Percentiles rank a stretch among this genome's conserved stretches.
Conservation (phyloP, 345 rosid species). For the Bruguiera parviflora region DNA sequence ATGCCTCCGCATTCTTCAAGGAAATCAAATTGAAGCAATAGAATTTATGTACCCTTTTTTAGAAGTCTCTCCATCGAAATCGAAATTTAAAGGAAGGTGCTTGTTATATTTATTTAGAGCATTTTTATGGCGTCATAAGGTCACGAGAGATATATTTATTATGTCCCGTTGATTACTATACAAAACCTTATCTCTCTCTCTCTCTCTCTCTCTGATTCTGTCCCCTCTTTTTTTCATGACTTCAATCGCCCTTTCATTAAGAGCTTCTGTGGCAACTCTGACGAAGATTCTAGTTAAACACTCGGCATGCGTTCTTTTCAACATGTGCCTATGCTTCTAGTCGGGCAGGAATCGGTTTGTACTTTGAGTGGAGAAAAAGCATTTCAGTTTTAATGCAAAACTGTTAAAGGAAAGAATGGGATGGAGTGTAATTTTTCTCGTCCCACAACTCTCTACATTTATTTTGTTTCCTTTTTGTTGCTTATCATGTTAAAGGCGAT, state of each 20-base stretch:
- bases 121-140: too few relatives aligned
- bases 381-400: conserved; percentile 41
- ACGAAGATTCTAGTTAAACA: conserved; percentile 41
- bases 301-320: conserved; percentile 36
- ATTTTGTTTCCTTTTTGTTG: conserved; percentile 39
- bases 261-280: conserved; percentile 19
- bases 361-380: conserved; percentile 41
- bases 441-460: conserved; percentile 14
- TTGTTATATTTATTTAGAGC: too few relatives aligned
- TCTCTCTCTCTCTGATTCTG: conserved; percentile 9
- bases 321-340: conserved; percentile 31
- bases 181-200: conserved; percentile 14
- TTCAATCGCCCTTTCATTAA: conserved; percentile 15
- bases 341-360: conserved; percentile 37
- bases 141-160: too few relatives aligned
- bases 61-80: conserved; percentile 11
- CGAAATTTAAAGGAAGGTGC: background rate
- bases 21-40: conserved; percentile 27
- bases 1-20: conserved; percentile 25
- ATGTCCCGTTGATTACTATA: too few relatives aligned
- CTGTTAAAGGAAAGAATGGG: conserved; percentile 36
- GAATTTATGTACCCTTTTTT: conserved; percentile 4
- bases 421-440: conserved; percentile 15
- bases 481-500: conserved; percentile 45
- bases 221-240: background rate